phyloP scores from a whole-genome alignment of 148 eudicot genomes.

The Camellia granthamiana region DNA sequence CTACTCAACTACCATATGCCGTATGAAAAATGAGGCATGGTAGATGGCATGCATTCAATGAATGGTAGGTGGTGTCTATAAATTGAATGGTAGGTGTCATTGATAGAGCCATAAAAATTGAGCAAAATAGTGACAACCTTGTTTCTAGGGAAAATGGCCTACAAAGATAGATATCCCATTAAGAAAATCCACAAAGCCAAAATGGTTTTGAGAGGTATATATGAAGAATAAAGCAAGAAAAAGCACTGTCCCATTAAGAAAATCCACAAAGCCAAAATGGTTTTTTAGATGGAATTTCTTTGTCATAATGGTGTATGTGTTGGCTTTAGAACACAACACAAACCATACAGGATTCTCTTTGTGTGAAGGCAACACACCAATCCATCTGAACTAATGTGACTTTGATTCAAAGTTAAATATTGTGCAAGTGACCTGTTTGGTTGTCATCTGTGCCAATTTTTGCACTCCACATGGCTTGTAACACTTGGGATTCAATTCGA shows the following conservation, averaged over 20 bases:
- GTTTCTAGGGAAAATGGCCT: slow-evolving; percentile 17
- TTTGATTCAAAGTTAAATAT: too few species aligned
- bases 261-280: slow-evolving; percentile 9
- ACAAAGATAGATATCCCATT: slow-evolving; percentile 10
- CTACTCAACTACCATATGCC: too few species aligned
- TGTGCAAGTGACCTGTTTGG: too few species aligned
- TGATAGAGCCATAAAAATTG: neutral
- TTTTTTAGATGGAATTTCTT: neutral
- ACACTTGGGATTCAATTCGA: too few species aligned
- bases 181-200: too few species aligned
- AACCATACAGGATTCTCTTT: slow-evolving; percentile 6
- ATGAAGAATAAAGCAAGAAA: slow-evolving; percentile 13
- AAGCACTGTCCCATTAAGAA: slow-evolving; percentile 5
- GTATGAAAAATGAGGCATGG: too few species aligned
- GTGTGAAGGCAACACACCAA: slow-evolving; percentile 4
- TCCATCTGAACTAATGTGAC: neutral
- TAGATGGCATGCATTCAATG: too few species aligned
- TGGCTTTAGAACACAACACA: neutral
- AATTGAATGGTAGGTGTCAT: too few species aligned
- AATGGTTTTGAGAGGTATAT: neutral
- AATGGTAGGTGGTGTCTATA: too few species aligned
- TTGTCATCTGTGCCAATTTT: too few species aligned
- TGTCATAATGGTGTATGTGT: slow-evolving; percentile 3
- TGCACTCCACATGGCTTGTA: too few species aligned
- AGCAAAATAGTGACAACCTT: slow-evolving; percentile 1